phyloP scores from a whole-genome alignment of 495 filamentous ascomycete genomes.

The Aspergillus cavernicola region DNA sequence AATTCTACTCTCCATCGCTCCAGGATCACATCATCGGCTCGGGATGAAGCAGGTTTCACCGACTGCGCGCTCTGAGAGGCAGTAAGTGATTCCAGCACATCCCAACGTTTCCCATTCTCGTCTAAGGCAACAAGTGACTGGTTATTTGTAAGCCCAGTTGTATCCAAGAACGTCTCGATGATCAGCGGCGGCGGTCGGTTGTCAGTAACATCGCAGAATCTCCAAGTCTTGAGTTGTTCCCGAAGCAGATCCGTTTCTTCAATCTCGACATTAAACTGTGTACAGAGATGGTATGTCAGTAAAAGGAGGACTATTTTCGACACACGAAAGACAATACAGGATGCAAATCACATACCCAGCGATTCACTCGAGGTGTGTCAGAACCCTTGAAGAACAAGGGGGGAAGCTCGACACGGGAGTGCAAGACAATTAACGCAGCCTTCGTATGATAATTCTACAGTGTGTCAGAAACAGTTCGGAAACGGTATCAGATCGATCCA shows the following conservation, averaged over 20 bases:
- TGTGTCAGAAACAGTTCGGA: conserved; percentile 4
- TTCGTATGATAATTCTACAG: conserved; percentile 86
- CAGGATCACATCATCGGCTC: conserved; percentile 66
- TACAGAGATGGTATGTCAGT: not conserved
- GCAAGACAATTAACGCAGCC: conserved; percentile 78
- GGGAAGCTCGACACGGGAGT: conserved; percentile 68
- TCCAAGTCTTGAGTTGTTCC: conserved; percentile 78
- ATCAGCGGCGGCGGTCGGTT: conserved; percentile 80
- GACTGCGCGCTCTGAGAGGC: conserved; percentile 43
- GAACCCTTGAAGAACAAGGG: conserved; percentile 57
- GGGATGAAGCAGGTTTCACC: conserved; percentile 28
- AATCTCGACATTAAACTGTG: conserved; percentile 87
- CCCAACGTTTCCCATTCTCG: conserved; percentile 85
- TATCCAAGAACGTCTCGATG: conserved; percentile 87
- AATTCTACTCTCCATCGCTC: conserved; percentile 89
- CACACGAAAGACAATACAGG: not conserved
- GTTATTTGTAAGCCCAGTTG: conserved; percentile 71
- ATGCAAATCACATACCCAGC: conserved; percentile 76
- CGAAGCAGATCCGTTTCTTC: conserved; percentile 85
- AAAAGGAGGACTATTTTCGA: not conserved
- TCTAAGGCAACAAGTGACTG: conserved; percentile 86
- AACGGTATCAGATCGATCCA: not conserved
- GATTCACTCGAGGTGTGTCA: conserved; percentile 66
- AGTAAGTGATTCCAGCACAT: conserved; percentile 79
- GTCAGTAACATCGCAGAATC: conserved; percentile 66